Evolutionary conservation across 306 rosid species (phyloP), one percentile per base, ranked within the genome.

Genomic region (Trichosanthes truncata): DNA sequence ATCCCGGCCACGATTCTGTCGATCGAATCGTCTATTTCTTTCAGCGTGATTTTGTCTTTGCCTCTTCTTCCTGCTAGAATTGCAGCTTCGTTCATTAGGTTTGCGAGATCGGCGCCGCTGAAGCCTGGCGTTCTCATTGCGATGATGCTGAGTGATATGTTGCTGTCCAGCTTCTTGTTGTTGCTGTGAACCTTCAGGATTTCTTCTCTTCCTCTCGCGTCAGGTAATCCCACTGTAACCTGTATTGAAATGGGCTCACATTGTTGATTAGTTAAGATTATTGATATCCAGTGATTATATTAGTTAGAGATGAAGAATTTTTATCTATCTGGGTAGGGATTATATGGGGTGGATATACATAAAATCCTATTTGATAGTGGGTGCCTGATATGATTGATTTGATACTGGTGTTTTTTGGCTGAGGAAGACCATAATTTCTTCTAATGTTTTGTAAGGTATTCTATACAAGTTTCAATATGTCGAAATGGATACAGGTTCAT

Each of bases 91-190:
- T 93, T 93, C 81, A 93, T 87, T 80, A 93, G 97, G 85, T 93
- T 93, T 35, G 97, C 98, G 9, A 93, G 96, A 86, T 93, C 98
- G 12, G 98, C 98, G 78, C 98, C 97, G 83, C 98, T 91, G 82
- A 93, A 91, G 40, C 98, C 97, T n/a, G 98, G 98, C 48, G 98
- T 93, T 80, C 98, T 91, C 98, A 93, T 93, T 65, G 98, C 91
- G 75, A 91, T 82, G 31, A 93, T 23, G 55, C 81, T 82, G 3
- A 88, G 84, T 74, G 91, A 88, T 45, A 93, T 85, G 78, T 82
- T 87, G 80, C 76, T 87, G 68, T 84, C 92, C 48, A 93, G 88
- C 89, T 84, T 93, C 90, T 91, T 93, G 61, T 87, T 86, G 74
- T 67, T 84, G 84, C 94, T 89, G 80, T 91, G 97, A 77, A 93